Base-by-base conservation (phyloP, 2,329 filamentous ascomycete species). In the Hansfordia pulvinata region DNA sequence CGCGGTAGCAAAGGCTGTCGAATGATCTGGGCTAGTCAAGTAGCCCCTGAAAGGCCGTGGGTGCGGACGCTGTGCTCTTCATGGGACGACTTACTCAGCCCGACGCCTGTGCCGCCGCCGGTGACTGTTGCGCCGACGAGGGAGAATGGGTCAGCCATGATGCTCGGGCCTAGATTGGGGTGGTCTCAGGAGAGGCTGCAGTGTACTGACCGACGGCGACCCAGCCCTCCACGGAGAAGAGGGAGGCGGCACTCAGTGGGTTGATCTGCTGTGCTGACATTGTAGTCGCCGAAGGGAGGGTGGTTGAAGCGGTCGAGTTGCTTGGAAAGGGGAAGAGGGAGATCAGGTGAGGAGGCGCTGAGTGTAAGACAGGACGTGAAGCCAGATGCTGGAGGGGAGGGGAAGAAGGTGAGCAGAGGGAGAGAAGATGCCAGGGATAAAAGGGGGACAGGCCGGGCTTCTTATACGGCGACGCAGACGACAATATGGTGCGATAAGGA, bases 401-500 rank as follows among this genome's bases (percentile, higher is more conserved):
- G n/a, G n/a, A n/a, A n/a, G n/a, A n/a, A n/a, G n/a, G n/a, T 5
- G 10, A 21, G 6, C 6, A 21, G 19, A 10, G 10, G n/a, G 10
- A 21, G 10, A 10, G 6, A 6, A 6, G 10, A 21, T 10, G 13
- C 10, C 10, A 6, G 13, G 10, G 10, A 12, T 21, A n/a, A n/a
- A n/a, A n/a, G n/a, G n/a, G n/a, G n/a, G n/a, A n/a, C n/a, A n/a
- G n/a, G n/a, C n/a, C n/a, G n/a, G n/a, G n/a, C n/a, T n/a, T n/a
- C n/a, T n/a, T n/a, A n/a, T n/a, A n/a, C n/a, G n/a, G n/a, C n/a
- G 7, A 8, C 25, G 11, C 14, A 5, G 4, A 8, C 8, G 27
- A 19, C 15, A 24, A 10, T 9, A 6, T 9, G 6, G 5, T 14
- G 21, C 13, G n/a, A 14, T 12, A 10, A 12, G 57, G 69, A 72